Percentiles rank a stretch among this genome's conserved stretches.
Conservation (phyloP, 345 rosid species). For the Sisymbrium altissimum region DNA sequence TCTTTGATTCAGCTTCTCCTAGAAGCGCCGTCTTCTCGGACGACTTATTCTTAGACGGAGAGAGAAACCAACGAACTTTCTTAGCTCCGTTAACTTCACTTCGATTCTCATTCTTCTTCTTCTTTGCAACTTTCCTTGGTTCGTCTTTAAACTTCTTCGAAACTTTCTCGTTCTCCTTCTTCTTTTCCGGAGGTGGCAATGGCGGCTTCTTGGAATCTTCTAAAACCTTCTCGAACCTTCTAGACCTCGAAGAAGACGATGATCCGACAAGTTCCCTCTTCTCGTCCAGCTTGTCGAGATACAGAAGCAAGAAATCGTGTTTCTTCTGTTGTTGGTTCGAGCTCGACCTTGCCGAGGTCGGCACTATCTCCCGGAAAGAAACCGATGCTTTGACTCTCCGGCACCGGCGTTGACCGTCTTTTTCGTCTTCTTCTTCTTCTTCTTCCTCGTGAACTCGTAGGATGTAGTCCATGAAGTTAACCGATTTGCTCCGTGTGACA, state of each 20-base stretch:
- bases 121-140: slow-evolving; percentile 39
- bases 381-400: slow-evolving; percentile 67
- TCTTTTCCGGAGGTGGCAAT: slow-evolving; percentile 15
- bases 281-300: slow-evolving; percentile 43
- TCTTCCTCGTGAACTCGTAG: slow-evolving; percentile 37
- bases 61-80: slow-evolving; percentile 39
- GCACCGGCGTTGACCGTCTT: slow-evolving; percentile 38
- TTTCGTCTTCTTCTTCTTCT: slow-evolving; percentile 32
- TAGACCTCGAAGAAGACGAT: slow-evolving; percentile 27
- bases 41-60: slow-evolving; percentile 32
- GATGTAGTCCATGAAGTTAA: slow-evolving; percentile 82
- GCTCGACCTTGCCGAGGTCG: slow-evolving; percentile 20
- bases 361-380: slow-evolving; percentile 70
- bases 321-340: slow-evolving; percentile 34
- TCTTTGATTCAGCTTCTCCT: slow-evolving; percentile 17
- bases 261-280: slow-evolving; percentile 28
- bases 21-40: slow-evolving; percentile 25
- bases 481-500: slow-evolving; percentile 73
- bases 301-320: slow-evolving; percentile 43
- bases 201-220: slow-evolving; percentile 22
- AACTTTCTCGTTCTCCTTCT: slow-evolving; percentile 37
- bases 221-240: slow-evolving; percentile 32
- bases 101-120: slow-evolving; percentile 32
- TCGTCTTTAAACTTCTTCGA: slow-evolving; percentile 51
- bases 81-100: slow-evolving; percentile 34